Evolutionary conservation across 2,329 filamentous ascomycete species (phyloP).

Genomic region (Cladophialophora immunda): DNA sequence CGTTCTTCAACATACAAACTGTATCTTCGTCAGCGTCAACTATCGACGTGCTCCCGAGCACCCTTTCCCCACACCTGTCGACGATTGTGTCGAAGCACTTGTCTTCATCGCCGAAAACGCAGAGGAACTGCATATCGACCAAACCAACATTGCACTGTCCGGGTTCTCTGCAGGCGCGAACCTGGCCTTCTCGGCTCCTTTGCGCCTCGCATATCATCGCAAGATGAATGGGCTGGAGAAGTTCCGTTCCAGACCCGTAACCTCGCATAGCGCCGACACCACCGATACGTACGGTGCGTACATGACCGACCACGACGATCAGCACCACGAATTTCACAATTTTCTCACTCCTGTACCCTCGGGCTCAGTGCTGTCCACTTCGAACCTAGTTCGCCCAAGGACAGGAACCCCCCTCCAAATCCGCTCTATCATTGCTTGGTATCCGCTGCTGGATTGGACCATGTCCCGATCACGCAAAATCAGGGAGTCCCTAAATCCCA

Average conservation of each 20-base stretch:
- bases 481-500: slow-evolving; percentile 62
- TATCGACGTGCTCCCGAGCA: slow-evolving; percentile 69
- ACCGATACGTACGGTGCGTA: slow-evolving; percentile 28
- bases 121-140: slow-evolving; percentile 64
- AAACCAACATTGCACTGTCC: slow-evolving; percentile 64
- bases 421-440: slow-evolving; percentile 67
- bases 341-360: slow-evolving; percentile 26
- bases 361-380: slow-evolving; percentile 26
- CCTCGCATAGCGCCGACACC: slow-evolving; percentile 33
- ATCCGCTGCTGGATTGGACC: slow-evolving; percentile 70
- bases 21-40: slow-evolving; percentile 68
- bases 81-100: slow-evolving; percentile 70
- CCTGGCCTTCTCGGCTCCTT: slow-evolving; percentile 68
- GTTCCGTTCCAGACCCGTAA: slow-evolving; percentile 41
- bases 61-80: slow-evolving; percentile 70
- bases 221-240: slow-evolving; percentile 46
- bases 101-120: slow-evolving; percentile 66
- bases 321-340: slow-evolving; percentile 24
- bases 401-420: slow-evolving; percentile 58
- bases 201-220: slow-evolving; percentile 60
- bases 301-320: slow-evolving; percentile 25
- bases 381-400: slow-evolving; percentile 30
- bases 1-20: slow-evolving; percentile 64
- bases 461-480: slow-evolving; percentile 67
- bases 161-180: slow-evolving; percentile 72